Evolutionary conservation across 2,329 filamentous ascomycete genomes (phyloP).

Genomic region (Calycina marina): DNA sequence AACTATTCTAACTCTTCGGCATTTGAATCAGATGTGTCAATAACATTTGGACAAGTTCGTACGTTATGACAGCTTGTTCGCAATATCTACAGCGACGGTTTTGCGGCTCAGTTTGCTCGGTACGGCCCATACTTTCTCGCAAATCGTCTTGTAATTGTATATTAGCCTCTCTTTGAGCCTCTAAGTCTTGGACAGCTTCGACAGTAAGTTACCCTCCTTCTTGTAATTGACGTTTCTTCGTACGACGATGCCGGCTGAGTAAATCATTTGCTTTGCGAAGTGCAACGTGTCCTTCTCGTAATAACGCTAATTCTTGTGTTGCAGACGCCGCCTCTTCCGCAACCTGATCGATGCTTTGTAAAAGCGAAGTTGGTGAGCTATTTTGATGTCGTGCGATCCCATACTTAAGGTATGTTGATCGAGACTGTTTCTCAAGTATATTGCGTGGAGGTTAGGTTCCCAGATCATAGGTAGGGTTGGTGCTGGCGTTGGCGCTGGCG

Average conservation of each 20-base stretch:
- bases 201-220: neutral
- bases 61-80: neutral
- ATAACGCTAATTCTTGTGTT: neutral
- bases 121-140: neutral
- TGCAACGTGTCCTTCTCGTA: neutral
- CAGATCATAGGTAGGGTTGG: neutral
- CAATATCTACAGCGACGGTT: neutral
- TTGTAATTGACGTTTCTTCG: neutral
- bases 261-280: slow-evolving; percentile 1
- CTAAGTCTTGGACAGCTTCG: neutral
- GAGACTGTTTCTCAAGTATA: neutral
- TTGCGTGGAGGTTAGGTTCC: neutral
- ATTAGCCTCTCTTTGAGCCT: neutral
- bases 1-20: neutral
- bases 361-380: neutral
- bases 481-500: slow-evolving; percentile 22
- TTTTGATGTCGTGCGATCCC: neutral
- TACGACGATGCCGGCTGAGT: slow-evolving; percentile 1
- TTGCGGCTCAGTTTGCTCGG: neutral
- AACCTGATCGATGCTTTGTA: neutral
- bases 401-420: neutral
- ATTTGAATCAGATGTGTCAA: neutral
- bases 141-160: neutral
- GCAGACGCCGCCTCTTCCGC: neutral
- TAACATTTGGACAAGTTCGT: neutral